Percentiles rank a stretch among this genome's conserved stretches.
phyloP scores from a whole-genome alignment of 78 protist genomes.

The Emiliania huxleyi region DNA sequence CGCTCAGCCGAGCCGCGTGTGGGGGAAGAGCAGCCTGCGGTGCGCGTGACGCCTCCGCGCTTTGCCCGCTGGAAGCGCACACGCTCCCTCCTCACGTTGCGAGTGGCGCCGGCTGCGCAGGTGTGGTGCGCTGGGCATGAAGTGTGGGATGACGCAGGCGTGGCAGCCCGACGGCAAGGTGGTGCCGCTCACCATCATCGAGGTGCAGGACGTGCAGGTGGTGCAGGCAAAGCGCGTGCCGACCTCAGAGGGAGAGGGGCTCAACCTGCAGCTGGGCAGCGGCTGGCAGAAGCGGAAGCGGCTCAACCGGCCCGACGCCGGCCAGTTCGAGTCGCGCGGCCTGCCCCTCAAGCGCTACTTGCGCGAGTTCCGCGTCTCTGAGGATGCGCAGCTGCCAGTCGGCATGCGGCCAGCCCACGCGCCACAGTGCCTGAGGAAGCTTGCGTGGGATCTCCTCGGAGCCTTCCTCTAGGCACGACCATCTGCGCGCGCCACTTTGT shows the following conservation, averaged over 20 bases:
- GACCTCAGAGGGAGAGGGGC: no score
- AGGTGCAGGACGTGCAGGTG: neutral
- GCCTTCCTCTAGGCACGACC: no score
- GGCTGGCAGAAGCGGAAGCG: constrained; percentile 32
- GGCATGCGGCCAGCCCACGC: no score
- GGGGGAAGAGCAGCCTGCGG: no score
- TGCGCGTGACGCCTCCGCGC: no score
- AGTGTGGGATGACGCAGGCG: neutral
- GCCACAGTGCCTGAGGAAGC: no score
- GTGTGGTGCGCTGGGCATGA: neutral
- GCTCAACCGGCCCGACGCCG: neutral
- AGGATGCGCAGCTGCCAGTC: constrained; percentile 60
- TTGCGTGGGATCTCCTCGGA: no score
- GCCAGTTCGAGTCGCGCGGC: constrained; percentile 53
- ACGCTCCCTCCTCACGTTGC: no score
- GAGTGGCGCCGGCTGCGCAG: no score
- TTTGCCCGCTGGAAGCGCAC: no score
- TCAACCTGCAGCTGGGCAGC: neutral
- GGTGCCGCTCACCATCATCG: neutral
- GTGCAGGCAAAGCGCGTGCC: neutral
- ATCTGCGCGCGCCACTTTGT: constrained; percentile 63
- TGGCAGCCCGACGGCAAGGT: neutral
- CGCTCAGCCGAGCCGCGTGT: no score
- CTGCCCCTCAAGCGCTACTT: constrained; percentile 60
- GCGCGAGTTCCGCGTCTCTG: constrained; percentile 63